Base-by-base conservation (phyloP, 208 protist species). In the Lotmaria passim region DNA sequence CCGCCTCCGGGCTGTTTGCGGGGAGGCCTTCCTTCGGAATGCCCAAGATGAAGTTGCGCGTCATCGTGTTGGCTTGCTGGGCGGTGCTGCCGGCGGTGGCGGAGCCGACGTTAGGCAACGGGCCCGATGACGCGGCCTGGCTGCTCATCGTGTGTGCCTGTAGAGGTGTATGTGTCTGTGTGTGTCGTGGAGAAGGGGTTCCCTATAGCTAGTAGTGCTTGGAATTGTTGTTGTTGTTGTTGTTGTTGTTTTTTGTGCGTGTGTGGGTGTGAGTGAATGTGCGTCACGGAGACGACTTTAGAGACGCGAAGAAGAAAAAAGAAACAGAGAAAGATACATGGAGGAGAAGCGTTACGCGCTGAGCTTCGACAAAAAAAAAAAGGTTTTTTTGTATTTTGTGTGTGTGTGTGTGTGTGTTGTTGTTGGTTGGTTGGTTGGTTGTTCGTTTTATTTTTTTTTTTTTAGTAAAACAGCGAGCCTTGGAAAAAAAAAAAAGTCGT, bases 21-120 rank as follows among this genome's bases (percentile, higher is more conserved):
- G 60, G 61, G 19, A 86, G 79, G 14, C 88, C 88, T 31, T 83
- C 79, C 51, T 81, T 82, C 2, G 88, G 88, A 17, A 93, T 78
- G 17, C 88, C 88, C 0, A 93, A 75, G 28, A 93, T 66, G 31
- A 90, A 83, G 57, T 93, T 88, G n/a, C 84, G 81, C 5, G 87
- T 90, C 10, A 89, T 62, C 53, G 66, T 75, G 57, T 81, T 78
- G 0, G 87, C 84, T 69, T 83, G 73, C 34, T 88, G 73, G 47
- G 80, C 53, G 5, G 65, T 23, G 23, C 75, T 78, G 62, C 72
- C 77, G 62, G 23, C 44, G 30, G 64, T 69, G 68, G 52, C 60
- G 26, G 51, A 34, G 51, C 70, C 44, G 15, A 75, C 52, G 43
- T 56, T 53, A 7, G 69, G 65, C 61, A 36, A 36, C n/a, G 48